phyloP scores from a whole-genome alignment of 108 stramenopile genomes.

The Pseudonitzschia delicatissima region DNA sequence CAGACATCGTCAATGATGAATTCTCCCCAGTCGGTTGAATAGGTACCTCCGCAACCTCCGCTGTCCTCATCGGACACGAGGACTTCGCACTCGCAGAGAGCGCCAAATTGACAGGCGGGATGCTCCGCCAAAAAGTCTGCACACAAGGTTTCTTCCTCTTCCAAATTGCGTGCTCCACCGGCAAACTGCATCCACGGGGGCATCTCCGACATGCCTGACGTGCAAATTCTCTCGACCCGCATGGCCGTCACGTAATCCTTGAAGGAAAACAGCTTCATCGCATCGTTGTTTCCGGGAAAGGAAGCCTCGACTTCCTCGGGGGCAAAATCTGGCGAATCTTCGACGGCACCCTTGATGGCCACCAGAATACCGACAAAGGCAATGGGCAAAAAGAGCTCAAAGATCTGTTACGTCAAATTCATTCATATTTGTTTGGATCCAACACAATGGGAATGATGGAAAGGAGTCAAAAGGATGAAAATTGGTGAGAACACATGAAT shows the following conservation, averaged over 20 bases:
- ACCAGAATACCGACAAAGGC: slow-evolving; percentile 59
- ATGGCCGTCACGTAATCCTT: slow-evolving; percentile 68
- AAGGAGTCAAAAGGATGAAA: neutral
- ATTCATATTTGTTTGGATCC: neutral
- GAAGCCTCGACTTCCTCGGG: slow-evolving; percentile 40
- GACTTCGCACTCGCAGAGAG: slow-evolving; percentile 25
- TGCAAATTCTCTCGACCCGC: slow-evolving; percentile 56
- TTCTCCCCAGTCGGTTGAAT: slow-evolving; percentile 17
- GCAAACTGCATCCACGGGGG: no score
- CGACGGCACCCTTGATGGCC: slow-evolving; percentile 54
- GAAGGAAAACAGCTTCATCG: slow-evolving; percentile 49
- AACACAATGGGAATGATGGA: slow-evolving; percentile 6
- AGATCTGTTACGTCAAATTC: no score
- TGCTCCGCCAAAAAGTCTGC: slow-evolving; percentile 3
- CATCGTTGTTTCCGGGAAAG: slow-evolving; percentile 47
- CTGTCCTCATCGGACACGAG: slow-evolving; percentile 22
- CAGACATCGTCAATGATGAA: slow-evolving; percentile 1
- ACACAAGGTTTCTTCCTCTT: no score
- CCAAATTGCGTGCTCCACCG: no score
- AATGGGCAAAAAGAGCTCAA: slow-evolving; percentile 68
- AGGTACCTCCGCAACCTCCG: slow-evolving; percentile 28
- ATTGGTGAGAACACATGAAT: neutral
- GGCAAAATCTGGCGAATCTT: slow-evolving; percentile 36
- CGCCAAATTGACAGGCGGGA: slow-evolving; percentile 21
- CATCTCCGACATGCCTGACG: neutral